Evolutionary conservation across 768 basidiomycete genomes (phyloP).

Genomic region (Butyriboletus loyo): DNA sequence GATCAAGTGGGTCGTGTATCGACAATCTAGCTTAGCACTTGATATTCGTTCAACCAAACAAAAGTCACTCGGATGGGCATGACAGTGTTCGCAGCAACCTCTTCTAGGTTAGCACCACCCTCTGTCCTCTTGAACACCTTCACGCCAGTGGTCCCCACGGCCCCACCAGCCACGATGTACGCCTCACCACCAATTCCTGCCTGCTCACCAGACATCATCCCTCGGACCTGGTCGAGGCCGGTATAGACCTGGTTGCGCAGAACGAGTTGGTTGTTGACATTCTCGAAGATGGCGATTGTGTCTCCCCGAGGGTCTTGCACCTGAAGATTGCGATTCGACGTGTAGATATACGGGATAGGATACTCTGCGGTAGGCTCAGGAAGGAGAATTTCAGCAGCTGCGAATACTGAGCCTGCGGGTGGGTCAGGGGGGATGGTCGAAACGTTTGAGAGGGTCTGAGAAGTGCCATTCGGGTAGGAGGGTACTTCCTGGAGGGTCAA

Average conservation of each 20-base stretch:
- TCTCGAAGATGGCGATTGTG: constrained; percentile 60
- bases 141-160: constrained; percentile 52
- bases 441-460: constrained; percentile 48
- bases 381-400: constrained; percentile 63
- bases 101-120: constrained; percentile 47
- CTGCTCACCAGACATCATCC: constrained; percentile 55
- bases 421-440: constrained; percentile 46
- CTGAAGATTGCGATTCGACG: constrained; percentile 63
- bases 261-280: constrained; percentile 36
- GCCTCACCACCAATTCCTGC: constrained; percentile 44
- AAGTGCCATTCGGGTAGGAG: constrained; percentile 45
- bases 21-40: not conserved
- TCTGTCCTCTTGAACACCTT: constrained; percentile 54
- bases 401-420: constrained; percentile 39
- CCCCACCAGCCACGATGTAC: constrained; percentile 54
- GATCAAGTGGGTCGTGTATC: not conserved
- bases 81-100: constrained; percentile 52
- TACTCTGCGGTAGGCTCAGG: constrained; percentile 45
- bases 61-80: constrained; percentile 52
- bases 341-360: constrained; percentile 56
- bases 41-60: constrained; percentile 35
- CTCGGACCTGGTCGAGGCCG: constrained; percentile 59
- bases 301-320: constrained; percentile 53
- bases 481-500: constrained; percentile 55
- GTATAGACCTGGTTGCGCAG: constrained; percentile 58